Evolutionary conservation across 2,329 filamentous ascomycete species (phyloP).

Genomic region (Curvularia sp.): DNA sequence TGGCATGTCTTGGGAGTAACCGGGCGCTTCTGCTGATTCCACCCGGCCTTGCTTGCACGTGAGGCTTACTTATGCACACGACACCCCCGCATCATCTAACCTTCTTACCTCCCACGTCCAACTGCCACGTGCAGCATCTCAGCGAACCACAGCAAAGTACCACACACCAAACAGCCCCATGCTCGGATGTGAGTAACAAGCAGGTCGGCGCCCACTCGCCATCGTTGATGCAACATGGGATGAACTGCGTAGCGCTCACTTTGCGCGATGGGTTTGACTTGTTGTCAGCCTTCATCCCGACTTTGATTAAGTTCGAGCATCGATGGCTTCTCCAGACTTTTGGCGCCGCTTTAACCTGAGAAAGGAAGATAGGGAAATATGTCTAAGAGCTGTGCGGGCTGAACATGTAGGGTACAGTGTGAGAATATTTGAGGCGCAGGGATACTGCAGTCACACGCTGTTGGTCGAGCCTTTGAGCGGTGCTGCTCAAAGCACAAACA

Average conservation of each 20-base stretch:
- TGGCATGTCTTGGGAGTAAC: not conserved
- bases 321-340: conserved; percentile 1
- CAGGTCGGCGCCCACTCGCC: not conserved
- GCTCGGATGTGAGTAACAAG: not conserved
- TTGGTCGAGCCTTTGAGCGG: conserved; percentile 1
- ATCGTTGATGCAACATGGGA: conserved; percentile 13
- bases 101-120: conserved; percentile 15
- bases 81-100: conserved; percentile 15
- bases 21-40: not conserved
- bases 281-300: not conserved
- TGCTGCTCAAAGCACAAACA: not conserved
- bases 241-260: conserved; percentile 9
- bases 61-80: conserved; percentile 18
- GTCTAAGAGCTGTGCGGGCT: conserved; percentile 7
- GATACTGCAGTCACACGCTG: conserved; percentile 24
- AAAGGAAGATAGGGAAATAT: not conserved
- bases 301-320: not conserved
- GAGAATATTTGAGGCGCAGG: conserved; percentile 19
- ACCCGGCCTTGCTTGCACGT: conserved; percentile 9
- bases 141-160: conserved; percentile 26
- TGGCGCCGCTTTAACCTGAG: conserved; percentile 9
- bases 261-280: not conserved
- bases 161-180: conserved; percentile 20
- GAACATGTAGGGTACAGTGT: conserved; percentile 12
- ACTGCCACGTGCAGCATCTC: conserved; percentile 22